These are phyloP conservation scores for Mycena olivaceomarginata DNA, from an alignment of 768 basidiomycete genomes.

Conservation along the genomic window DNA sequence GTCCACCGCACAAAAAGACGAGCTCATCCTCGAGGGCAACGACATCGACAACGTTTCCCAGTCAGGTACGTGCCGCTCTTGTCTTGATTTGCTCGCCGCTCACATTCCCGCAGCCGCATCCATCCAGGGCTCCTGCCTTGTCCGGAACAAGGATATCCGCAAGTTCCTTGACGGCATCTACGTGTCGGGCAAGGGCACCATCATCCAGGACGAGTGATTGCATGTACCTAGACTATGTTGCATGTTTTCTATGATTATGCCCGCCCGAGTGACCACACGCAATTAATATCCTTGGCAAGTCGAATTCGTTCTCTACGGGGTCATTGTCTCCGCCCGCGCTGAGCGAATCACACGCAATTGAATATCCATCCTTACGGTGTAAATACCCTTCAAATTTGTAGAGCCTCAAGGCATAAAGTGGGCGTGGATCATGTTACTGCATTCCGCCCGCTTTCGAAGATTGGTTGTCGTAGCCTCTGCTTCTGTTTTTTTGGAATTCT, in stretches of 20 bases:
- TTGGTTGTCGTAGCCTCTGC: too few relatives aligned
- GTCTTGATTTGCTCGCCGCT: conserved; percentile 10
- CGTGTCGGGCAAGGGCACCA: conserved; percentile 88
- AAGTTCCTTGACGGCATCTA: conserved; percentile 98
- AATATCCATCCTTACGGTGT: too few relatives aligned
- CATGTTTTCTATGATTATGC: conserved; percentile 44
- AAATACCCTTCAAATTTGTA: too few relatives aligned
- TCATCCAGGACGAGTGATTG: conserved; percentile 68
- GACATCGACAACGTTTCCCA: conserved; percentile 99
- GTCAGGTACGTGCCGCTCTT: conserved; percentile 74
- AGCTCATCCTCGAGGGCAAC: conserved; percentile 95
- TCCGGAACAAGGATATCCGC: conserved; percentile 99
- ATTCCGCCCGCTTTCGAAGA: too few relatives aligned
- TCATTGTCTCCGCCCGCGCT: too few relatives aligned
- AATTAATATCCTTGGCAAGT: too few relatives aligned
- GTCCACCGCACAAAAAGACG: conserved; percentile 95
- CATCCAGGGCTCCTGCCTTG: conserved; percentile 96
- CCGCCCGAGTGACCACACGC: neutral
- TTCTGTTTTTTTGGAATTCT: too few relatives aligned
- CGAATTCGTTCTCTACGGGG: too few relatives aligned
- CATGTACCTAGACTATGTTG: conserved; percentile 50
- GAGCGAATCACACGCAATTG: too few relatives aligned
- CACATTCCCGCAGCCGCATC: conserved; percentile 81
- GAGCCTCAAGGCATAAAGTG: too few relatives aligned
- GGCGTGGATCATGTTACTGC: too few relatives aligned